Evolutionary conservation across 2,329 filamentous ascomycete genomes (phyloP), one percentile per base, ranked within the genome.

Genomic region (Rutstroemia sp.): DNA sequence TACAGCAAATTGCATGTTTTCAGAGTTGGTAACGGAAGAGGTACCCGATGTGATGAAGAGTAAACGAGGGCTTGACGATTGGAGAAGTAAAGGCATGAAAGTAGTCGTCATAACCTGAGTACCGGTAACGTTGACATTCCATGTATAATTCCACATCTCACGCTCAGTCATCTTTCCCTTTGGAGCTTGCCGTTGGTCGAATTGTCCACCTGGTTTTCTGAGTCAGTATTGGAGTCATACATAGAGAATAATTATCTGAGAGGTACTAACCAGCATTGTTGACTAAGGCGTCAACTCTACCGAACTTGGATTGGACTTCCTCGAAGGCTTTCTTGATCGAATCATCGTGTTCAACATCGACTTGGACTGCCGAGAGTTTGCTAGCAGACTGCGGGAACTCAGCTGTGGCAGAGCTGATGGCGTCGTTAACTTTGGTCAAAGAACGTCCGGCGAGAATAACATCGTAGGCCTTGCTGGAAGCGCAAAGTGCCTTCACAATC

Each of bases 41-140:
- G 71, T 70, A 2, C 75, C 75, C 53, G 72, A 74, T 0, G 76
- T 73, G 34, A 80, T 60, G 68, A 80, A 80, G 7, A 78, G 57
- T 52, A 80, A 64, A 3, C 76, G 69, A 1, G 76, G 76, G 44
- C 75, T 69, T 0, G 65, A 57, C 0, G 73, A 75, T 48, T 73
- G 71, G 12, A 78, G 64, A 1, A 79, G 69, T 0, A 79, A 62
- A 1, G 75, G 75, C 10, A 70, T 56, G 23, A 72, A 65, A 0
- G 67, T 66, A 7, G 66, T 61, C 2, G 73, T 74, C 12, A 73
- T 51, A 42, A 72, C 59, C 27, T 72, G 67, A 0, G 71, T 73
- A 46, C 75, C 72, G 0, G 73, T 64, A 5, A 73, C 70, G 59
- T 79, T 79, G 52, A 73, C 65, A 40, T 75, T 61, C 66, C 70